These are phyloP conservation scores for Cardiospermum halicacabum DNA, from an alignment of 345 rosid species.

Conservation along the genomic window DNA sequence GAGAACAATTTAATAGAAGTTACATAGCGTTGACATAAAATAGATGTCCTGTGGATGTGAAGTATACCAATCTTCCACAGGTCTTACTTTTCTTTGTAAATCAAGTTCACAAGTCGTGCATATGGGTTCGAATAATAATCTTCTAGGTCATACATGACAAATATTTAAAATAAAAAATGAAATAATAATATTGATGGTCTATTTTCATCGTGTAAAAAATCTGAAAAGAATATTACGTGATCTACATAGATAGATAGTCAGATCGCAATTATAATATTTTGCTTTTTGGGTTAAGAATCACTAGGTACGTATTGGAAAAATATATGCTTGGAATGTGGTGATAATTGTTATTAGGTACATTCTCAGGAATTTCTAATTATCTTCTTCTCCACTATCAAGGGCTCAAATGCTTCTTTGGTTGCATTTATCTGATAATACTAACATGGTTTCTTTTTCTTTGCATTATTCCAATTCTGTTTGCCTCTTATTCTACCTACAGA, in stretches of 20 bases:
- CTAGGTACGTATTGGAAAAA: neutral
- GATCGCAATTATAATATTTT: neutral
- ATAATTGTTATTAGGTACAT: neutral
- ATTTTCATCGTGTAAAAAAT: neutral
- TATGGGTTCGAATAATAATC: too few relatives aligned
- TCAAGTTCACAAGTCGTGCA: too few relatives aligned
- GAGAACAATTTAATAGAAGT: too few relatives aligned
- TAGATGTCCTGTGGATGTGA: too few relatives aligned
- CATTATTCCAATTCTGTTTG: constrained; percentile 20
- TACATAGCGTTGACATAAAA: too few relatives aligned
- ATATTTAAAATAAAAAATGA: too few relatives aligned
- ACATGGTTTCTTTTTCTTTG: neutral
- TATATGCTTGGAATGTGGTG: neutral
- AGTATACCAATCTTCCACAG: too few relatives aligned
- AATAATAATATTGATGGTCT: too few relatives aligned
- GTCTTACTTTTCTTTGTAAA: too few relatives aligned
- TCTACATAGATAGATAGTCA: neutral
- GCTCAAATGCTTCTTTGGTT: constrained; percentile 4
- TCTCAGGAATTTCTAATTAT: neutral
- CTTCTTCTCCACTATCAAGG: constrained; percentile 5
- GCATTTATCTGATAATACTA: constrained; percentile 6
- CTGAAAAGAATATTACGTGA: neutral
- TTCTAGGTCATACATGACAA: too few relatives aligned
- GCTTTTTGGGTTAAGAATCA: neutral
- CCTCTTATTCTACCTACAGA: neutral